A percentile compares a stretch with the other conserved stretches of the same genome.
Conservation (phyloP, 202 grass and related monocot species). For the Dendrocalamus latiflorus region DNA sequence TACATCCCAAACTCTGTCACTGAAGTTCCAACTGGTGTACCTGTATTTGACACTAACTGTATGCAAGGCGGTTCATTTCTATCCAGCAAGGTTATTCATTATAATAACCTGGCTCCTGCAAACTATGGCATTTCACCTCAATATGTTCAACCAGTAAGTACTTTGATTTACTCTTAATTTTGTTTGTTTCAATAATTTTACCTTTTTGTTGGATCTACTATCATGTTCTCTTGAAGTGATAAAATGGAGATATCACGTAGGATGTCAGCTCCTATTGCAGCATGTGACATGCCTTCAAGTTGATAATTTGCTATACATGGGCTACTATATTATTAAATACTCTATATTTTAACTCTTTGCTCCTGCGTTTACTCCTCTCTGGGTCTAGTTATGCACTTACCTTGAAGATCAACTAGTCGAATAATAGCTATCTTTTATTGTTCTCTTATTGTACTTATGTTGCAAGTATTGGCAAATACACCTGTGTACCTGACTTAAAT, state of each 20-base stretch:
- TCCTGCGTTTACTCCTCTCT: background rate
- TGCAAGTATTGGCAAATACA: background rate
- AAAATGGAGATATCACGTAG: background rate
- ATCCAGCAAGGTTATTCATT: slow-evolving; percentile 54
- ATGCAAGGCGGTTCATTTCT: slow-evolving; percentile 39
- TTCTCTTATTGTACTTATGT: background rate
- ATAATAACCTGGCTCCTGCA: slow-evolving; percentile 55
- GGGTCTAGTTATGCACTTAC: background rate
- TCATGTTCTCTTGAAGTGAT: slow-evolving; percentile 9
- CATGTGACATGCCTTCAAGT: background rate
- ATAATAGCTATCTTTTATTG: background rate
- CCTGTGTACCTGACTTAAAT: background rate
- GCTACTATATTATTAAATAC: background rate
- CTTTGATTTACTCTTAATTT: slow-evolving; percentile 1
- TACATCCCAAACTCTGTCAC: slow-evolving; percentile 43
- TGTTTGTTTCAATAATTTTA: slow-evolving; percentile 11
- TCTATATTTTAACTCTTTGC: background rate
- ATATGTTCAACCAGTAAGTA: slow-evolving; percentile 68
- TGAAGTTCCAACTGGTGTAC: slow-evolving; percentile 49
- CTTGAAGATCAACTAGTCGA: slow-evolving; percentile 4
- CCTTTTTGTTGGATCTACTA: background rate
- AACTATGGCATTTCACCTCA: slow-evolving; percentile 51
- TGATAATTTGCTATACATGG: background rate
- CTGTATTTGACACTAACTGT: slow-evolving; percentile 51
- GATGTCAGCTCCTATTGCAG: background rate